Percentiles rank a stretch among this genome's conserved stretches.
These are phyloP conservation scores for Coemansia sp. DNA, from an alignment of 192 early-diverging fungal species.

Conservation along the genomic window DNA sequence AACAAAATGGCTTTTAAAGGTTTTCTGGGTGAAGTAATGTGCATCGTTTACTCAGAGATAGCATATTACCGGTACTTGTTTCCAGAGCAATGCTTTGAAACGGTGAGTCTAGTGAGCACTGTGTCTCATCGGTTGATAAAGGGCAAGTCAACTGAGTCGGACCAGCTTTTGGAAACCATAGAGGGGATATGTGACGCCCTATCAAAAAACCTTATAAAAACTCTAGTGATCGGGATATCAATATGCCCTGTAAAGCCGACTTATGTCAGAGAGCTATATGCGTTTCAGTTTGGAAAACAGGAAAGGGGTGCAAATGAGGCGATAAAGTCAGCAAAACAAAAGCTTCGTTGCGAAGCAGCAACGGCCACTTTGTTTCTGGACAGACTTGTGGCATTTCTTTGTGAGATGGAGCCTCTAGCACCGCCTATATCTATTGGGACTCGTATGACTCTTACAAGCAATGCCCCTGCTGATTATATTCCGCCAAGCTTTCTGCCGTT, in stretches of 20 bases:
- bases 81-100: slow-evolving; percentile 33
- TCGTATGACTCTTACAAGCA: slow-evolving; percentile 15
- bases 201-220: slow-evolving; percentile 14
- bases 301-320: not conserved
- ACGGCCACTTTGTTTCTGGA: slow-evolving; percentile 19
- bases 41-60: slow-evolving; percentile 37
- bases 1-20: not conserved
- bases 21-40: slow-evolving; percentile 21
- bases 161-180: slow-evolving; percentile 24
- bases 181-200: slow-evolving; percentile 29
- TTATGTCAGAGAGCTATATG: slow-evolving; percentile 49
- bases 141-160: slow-evolving; percentile 35
- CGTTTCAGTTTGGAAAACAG: slow-evolving; percentile 29
- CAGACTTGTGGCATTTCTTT: slow-evolving; percentile 23
- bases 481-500: slow-evolving; percentile 29
- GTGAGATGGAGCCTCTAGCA: slow-evolving; percentile 33
- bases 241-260: slow-evolving; percentile 16
- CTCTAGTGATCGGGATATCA: slow-evolving; percentile 38
- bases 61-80: slow-evolving; percentile 44
- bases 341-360: not conserved
- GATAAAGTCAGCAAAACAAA: not conserved
- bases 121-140: slow-evolving; percentile 17
- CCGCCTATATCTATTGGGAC: slow-evolving; percentile 13
- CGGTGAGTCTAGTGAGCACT: slow-evolving; percentile 2
- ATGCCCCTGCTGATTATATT: slow-evolving; percentile 17